Evolutionary conservation across 2,329 filamentous ascomycete genomes (phyloP).

Genomic region (Myotisia sp.): DNA sequence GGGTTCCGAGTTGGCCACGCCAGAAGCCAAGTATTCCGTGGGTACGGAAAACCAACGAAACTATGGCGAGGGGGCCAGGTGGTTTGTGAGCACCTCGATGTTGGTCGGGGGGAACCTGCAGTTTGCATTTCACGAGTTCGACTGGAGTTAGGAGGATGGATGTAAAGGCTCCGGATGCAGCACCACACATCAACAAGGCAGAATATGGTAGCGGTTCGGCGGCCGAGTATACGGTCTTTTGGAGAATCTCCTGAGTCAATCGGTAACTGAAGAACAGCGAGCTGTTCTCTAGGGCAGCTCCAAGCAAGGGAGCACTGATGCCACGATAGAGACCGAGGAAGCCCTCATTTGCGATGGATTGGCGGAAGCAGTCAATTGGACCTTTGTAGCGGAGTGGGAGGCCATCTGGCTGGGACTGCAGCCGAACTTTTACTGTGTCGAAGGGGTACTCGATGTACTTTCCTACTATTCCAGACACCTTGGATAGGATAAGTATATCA

Average conservation of each 20-base stretch:
- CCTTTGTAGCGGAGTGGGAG: slow-evolving; percentile 70
- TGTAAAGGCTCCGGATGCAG: slow-evolving; percentile 74
- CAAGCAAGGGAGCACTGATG: slow-evolving; percentile 78
- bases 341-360: slow-evolving; percentile 70
- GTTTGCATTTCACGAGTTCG: slow-evolving; percentile 95
- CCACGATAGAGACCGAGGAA: slow-evolving; percentile 73
- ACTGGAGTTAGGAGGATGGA: slow-evolving; percentile 86
- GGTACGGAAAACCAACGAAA: slow-evolving; percentile 64
- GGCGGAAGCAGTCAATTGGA: slow-evolving; percentile 82
- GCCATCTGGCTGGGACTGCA: slow-evolving; percentile 86
- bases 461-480: slow-evolving; percentile 72
- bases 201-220: slow-evolving; percentile 52
- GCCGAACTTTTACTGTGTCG: slow-evolving; percentile 92
- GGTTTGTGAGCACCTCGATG: slow-evolving; percentile 27
- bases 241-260: slow-evolving; percentile 47
- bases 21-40: slow-evolving; percentile 80
- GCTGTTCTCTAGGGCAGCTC: slow-evolving; percentile 83
- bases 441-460: slow-evolving; percentile 98
- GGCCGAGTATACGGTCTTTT: slow-evolving; percentile 45
- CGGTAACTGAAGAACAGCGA: slow-evolving; percentile 87
- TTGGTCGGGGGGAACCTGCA: slow-evolving; percentile 58
- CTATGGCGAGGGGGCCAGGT: slow-evolving; percentile 54
- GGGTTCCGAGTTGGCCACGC: slow-evolving; percentile 84
- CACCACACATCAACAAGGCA: slow-evolving; percentile 65
- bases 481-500: slow-evolving; percentile 4